phyloP scores from a whole-genome alignment of 345 rosid species.

The Laguncularia racemosa region DNA sequence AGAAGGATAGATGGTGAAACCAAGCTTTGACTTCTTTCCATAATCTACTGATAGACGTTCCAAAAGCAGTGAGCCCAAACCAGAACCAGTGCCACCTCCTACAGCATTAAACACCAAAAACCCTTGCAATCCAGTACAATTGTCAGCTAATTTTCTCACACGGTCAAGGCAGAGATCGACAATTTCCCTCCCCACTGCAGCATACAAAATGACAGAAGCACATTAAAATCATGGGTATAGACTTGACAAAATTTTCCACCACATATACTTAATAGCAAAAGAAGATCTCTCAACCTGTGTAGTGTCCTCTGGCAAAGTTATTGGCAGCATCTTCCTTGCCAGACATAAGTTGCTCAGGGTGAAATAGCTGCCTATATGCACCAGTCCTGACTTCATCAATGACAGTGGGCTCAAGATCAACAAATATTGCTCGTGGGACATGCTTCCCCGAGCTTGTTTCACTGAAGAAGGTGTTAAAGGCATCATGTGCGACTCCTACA shows the following conservation, averaged over 20 bases:
- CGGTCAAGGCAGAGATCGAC: conserved; percentile 79
- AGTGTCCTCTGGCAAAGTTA: conserved; percentile 92
- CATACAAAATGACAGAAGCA: conserved; percentile 7
- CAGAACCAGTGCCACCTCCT: conserved; percentile 86
- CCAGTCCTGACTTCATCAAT: conserved; percentile 83
- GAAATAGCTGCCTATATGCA: conserved; percentile 71
- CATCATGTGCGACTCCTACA: conserved; percentile 51
- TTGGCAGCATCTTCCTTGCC: conserved; percentile 94
- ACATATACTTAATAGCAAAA: conserved; percentile 3
- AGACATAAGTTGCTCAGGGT: conserved; percentile 89
- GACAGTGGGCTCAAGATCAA: conserved; percentile 82
- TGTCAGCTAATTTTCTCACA: conserved; percentile 74
- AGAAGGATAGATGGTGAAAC: conserved; percentile 77
- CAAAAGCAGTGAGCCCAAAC: conserved; percentile 70
- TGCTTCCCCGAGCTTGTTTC: conserved; percentile 90
- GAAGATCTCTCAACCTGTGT: conserved; percentile 39
- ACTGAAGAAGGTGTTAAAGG: conserved; percentile 87
- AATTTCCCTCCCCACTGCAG: conserved; percentile 80
- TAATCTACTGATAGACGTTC: conserved; percentile 83
- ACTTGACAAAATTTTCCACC: background rate
- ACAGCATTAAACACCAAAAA: conserved; percentile 71
- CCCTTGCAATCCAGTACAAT: conserved; percentile 86
- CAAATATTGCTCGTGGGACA: conserved; percentile 80
- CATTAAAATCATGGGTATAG: background rate
- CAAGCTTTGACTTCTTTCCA: conserved; percentile 85